phyloP scores from a whole-genome alignment of 805 yeast genomes.

The Suhomyces xylopsoci region DNA sequence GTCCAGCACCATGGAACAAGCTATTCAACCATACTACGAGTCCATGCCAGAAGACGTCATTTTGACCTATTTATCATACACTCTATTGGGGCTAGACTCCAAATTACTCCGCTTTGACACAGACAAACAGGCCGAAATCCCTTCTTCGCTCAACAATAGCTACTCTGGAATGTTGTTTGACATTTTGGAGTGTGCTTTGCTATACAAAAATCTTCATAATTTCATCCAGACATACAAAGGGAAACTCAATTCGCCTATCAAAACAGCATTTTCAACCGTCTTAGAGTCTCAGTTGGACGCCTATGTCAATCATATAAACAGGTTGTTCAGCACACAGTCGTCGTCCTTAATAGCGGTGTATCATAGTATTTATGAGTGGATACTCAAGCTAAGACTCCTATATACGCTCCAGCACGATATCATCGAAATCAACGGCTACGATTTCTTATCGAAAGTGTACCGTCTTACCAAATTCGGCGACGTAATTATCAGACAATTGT shows the following conservation, averaged over 20 bases:
- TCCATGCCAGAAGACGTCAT: conserved; percentile 25
- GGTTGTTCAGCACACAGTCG: conserved; percentile 25
- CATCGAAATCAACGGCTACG: conserved; percentile 39
- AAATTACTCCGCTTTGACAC: conserved; percentile 46
- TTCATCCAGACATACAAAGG: conserved; percentile 25
- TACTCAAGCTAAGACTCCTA: conserved; percentile 57
- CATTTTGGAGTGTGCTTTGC: conserved; percentile 68
- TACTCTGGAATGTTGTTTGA: conserved; percentile 52
- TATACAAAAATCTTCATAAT: conserved; percentile 48
- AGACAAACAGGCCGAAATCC: conserved; percentile 39
- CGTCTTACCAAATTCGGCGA: conserved; percentile 65
- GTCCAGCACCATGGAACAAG: conserved; percentile 7
- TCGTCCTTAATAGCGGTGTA: conserved; percentile 35
- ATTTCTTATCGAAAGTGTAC: conserved; percentile 53
- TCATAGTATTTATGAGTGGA: conserved; percentile 46
- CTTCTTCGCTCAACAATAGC: conserved; percentile 53
- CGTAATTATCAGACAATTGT: conserved; percentile 39
- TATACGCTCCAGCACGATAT: conserved; percentile 39
- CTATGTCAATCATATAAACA: conserved; percentile 38
- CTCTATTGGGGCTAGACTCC: conserved; percentile 62
- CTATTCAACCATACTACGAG: conserved; percentile 27
- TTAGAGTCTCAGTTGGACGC: conserved; percentile 37
- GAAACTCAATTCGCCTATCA: conserved; percentile 47
- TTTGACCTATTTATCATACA: conserved; percentile 40
- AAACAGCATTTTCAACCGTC: conserved; percentile 57